Evolutionary conservation across 2,329 filamentous ascomycete species (phyloP).

Genomic region (Trichoderma atrobrunneum): DNA sequence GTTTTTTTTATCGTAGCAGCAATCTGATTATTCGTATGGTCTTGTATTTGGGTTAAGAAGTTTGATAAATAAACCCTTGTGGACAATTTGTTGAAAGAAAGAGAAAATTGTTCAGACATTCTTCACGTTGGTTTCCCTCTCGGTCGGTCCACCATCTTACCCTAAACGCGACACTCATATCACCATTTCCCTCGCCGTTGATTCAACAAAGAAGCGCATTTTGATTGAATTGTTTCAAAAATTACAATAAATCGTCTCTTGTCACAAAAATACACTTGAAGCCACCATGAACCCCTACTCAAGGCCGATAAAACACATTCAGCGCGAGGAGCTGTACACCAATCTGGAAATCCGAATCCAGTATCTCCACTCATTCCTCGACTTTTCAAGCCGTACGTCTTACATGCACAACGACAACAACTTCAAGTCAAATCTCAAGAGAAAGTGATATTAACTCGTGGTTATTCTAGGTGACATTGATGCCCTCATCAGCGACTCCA

Average conservation of each 20-base stretch:
- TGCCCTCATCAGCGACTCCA: conserved; percentile 64
- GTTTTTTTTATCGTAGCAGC: neutral
- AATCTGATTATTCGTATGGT: neutral
- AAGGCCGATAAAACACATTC: conserved; percentile 56
- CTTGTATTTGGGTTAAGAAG: neutral
- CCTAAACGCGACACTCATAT: neutral
- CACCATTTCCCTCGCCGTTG: neutral
- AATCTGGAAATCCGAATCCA: conserved; percentile 66
- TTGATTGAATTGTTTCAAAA: too few relatives aligned
- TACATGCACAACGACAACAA: neutral
- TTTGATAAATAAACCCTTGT: neutral
- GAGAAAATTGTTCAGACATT: neutral
- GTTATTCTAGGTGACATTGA: conserved; percentile 62
- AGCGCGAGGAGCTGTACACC: conserved; percentile 69
- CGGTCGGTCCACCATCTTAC: neutral
- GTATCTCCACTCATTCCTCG: conserved; percentile 73
- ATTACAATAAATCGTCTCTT: neutral
- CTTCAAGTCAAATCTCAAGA: neutral
- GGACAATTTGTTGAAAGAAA: neutral
- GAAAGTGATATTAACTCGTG: neutral
- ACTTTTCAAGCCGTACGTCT: conserved; percentile 65
- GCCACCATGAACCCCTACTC: conserved; percentile 19
- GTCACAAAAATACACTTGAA: neutral
- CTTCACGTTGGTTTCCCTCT: neutral
- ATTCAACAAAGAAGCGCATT: too few relatives aligned